A percentile compares a stretch with the other conserved stretches of the same genome.
Evolutionary conservation across 2,329 filamentous ascomycete genomes (phyloP).

Genomic region (Rhytidhysteron rufulum): DNA sequence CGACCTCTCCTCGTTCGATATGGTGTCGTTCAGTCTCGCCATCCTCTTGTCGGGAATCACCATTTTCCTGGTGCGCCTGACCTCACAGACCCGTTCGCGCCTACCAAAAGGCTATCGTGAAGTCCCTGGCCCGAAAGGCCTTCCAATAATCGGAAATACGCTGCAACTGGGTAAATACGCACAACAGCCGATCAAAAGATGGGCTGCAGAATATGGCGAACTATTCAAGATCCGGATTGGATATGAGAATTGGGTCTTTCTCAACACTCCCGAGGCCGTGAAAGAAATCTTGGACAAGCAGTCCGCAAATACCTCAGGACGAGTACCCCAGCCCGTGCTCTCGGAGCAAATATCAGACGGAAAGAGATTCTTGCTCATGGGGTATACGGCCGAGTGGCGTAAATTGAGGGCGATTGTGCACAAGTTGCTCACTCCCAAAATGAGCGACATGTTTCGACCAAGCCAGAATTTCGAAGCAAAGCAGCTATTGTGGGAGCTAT

Average conservation of each 20-base stretch:
- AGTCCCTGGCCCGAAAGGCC: slow-evolving; percentile 5
- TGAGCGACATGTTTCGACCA: slow-evolving; percentile 33
- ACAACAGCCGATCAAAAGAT: slow-evolving; percentile 15
- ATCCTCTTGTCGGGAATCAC: not conserved
- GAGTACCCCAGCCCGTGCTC: slow-evolving; percentile 30
- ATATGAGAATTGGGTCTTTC: slow-evolving; percentile 38
- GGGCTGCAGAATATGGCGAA: slow-evolving; percentile 39
- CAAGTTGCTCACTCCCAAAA: slow-evolving; percentile 27
- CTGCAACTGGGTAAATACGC: slow-evolving; percentile 6
- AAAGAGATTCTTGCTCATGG: slow-evolving; percentile 33
- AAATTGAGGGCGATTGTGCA: slow-evolving; percentile 29
- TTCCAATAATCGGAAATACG: slow-evolving; percentile 5
- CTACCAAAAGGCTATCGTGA: slow-evolving; percentile 7
- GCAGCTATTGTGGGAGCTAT: slow-evolving; percentile 37
- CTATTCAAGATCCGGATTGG: slow-evolving; percentile 37
- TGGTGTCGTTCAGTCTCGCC: not conserved
- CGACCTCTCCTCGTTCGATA: not conserved
- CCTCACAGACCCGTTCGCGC: not conserved
- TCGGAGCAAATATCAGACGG: slow-evolving; percentile 33
- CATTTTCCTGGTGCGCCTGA: not conserved
- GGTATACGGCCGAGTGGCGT: slow-evolving; percentile 35
- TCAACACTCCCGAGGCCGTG: slow-evolving; percentile 39
- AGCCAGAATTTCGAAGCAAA: slow-evolving; percentile 41
- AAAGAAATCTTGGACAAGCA: slow-evolving; percentile 41
- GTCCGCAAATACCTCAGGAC: slow-evolving; percentile 27